Base-by-base conservation (phyloP, 148 eudicot genomes). In the Fagopyrum esculentum region DNA sequence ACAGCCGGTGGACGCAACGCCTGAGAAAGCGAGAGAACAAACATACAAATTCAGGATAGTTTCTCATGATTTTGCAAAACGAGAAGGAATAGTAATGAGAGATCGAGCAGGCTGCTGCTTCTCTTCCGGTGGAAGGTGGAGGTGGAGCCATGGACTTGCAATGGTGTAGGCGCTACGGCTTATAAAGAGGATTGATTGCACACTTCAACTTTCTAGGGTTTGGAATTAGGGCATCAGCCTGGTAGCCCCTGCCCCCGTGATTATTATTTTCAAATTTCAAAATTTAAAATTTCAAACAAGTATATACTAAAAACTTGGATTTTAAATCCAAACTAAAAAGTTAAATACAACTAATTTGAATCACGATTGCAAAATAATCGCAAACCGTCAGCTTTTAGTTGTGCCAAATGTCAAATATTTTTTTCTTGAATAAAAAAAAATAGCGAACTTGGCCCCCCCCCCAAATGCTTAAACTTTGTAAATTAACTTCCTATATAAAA, bases 1-100 rank as follows among this genome's bases (percentile, higher is more conserved):
- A 64, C 45, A 29, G 15, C 15, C 70, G 70, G 45, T 9, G 70
- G 45, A 64, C 70, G 70, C 70, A 64, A 64, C 70, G 70, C 70
- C 70, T 64, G 59, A 17, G 35, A 61, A 61, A 22, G 35, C 29
- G 16, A 61, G 19, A 8, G 6, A 54, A 54, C 0, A 54, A 13
- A 54, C 1, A 35, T 54, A 54, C 4, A 6, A 54, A 54, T 54
- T 35, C 40, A 35, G 40, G 40, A 35, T 35, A 35, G 40, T 35
- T 35, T 35, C 40, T 35, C 40, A 35, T 35, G 40, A 35, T 13
- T 16, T 54, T 51, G 55, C 15, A 51, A 12, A 51, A 51, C 55
- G 13, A 15, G 4, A 54, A 3, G 59, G 0, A 35, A 35, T 35
- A 16, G 19, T 54, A 0, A 3, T 15, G 59, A 19, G 1, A 54